Percentiles rank a stretch among this genome's conserved stretches.
Conservation (phyloP, 495 filamentous ascomycete genomes). For the Aspergillus campestris region DNA sequence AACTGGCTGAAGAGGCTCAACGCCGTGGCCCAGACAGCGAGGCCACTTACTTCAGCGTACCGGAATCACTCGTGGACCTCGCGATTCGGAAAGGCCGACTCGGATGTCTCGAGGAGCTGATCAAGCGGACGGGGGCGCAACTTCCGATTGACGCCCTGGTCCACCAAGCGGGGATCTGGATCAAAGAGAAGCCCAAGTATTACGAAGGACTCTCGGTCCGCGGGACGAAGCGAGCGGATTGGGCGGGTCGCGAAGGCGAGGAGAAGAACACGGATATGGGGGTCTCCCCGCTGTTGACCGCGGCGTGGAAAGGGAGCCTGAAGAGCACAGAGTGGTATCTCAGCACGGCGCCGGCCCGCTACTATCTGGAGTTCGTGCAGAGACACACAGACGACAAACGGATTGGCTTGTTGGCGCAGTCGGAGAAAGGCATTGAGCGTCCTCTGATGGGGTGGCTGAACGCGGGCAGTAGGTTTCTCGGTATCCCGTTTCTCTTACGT, state of each 20-base stretch:
- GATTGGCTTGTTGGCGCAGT: conserved; percentile 44
- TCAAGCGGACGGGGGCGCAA: conserved; percentile 49
- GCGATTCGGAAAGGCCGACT: conserved; percentile 38
- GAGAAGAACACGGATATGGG: conserved; percentile 9
- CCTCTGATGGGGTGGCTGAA: conserved; percentile 54
- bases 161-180: conserved; percentile 46
- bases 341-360: conserved; percentile 50
- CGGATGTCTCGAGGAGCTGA: conserved; percentile 39
- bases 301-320: conserved; percentile 48
- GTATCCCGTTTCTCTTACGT: not conserved
- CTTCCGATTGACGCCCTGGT: conserved; percentile 57
- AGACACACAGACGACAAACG: conserved; percentile 46
- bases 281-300: conserved; percentile 48
- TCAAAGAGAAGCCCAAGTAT: conserved; percentile 50
- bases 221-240: conserved; percentile 58
- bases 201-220: conserved; percentile 67
- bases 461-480: conserved; percentile 31
- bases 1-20: conserved; percentile 20
- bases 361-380: conserved; percentile 55
- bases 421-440: conserved; percentile 49
- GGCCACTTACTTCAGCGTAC: conserved; percentile 13
- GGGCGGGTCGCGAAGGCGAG: conserved; percentile 50
- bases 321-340: conserved; percentile 62
- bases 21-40: conserved; percentile 9
- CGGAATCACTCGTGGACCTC: conserved; percentile 16